phyloP scores from a whole-genome alignment of 208 protist species.

The Wallacemonas sp. region DNA sequence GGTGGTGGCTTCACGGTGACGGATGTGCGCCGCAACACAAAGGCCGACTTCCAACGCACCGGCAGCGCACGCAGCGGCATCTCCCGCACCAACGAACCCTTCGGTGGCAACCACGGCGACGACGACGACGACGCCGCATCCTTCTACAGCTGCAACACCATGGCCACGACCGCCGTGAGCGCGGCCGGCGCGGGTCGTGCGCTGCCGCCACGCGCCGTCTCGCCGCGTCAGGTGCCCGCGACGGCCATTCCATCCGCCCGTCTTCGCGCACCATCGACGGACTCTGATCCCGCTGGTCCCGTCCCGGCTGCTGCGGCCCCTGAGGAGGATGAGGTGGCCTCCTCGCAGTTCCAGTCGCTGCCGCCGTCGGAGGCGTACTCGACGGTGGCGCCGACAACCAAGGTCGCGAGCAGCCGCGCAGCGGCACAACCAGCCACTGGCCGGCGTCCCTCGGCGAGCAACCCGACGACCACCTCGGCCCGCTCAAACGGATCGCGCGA shows the following conservation, averaged over 20 bases:
- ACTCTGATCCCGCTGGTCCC: too few species aligned
- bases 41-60: neutral
- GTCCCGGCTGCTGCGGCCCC: too few species aligned
- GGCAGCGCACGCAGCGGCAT: conserved; percentile 1
- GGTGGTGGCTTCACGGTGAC: conserved; percentile 23
- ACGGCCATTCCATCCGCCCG: neutral
- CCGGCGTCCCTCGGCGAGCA: neutral
- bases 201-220: neutral
- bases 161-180: conserved; percentile 3
- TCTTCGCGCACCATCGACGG: too few species aligned
- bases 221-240: neutral
- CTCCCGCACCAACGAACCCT: neutral
- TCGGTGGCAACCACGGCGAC: neutral
- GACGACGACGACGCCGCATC: neutral
- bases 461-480: too few species aligned
- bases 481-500: too few species aligned
- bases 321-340: conserved; percentile 5
- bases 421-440: neutral
- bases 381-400: neutral
- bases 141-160: conserved; percentile 24
- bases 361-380: neutral
- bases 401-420: neutral
- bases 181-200: neutral
- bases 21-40: conserved; percentile 17
- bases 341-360: conserved; percentile 12